Evolutionary conservation across 2,329 filamentous ascomycete species (phyloP), one percentile per base, ranked within the genome.

Genomic region (Colletotrichum somersetense): DNA sequence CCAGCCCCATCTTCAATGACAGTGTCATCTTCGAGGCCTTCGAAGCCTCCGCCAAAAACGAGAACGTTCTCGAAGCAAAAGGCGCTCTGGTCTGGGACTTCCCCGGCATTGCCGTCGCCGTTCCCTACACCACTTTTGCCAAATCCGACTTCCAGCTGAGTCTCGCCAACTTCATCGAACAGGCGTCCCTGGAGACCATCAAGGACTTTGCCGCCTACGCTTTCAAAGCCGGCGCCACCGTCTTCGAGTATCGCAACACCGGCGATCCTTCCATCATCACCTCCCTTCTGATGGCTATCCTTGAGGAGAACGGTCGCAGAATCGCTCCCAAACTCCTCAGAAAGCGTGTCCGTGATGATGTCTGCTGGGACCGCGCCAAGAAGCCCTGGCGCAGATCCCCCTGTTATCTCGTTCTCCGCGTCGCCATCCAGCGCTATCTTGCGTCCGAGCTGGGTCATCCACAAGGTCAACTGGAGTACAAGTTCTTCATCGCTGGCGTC

Each of bases 341-440:
- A 0, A 93, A 93, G 76, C 83, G 86, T 2, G 85, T 92, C 0
- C 84, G 89, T 0, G 91, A 93, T 62, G 90, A 92, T n/a, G 86
- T 92, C 0, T 84, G 83, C 16, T 85, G 88, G 77, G 76, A 80
- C 0, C 77, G 85, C 0, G 81, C 84, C 0, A 78, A 84, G 1
- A 77, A 82, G 0, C 91, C 91, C 0, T 93, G 91, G 91, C 83
- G 91, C 23, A 82, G 92, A 48, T 86, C 86, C 1, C 85, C 91
- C 0, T 85, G 88, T 62, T 93, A 90, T 87, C 85, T 93, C 0
- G 80, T 90, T 0, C 78, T 93, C 5, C 87, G 90, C 0, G 89
- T 93, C 1, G 82, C 85, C 0, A 75, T 89, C 1, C 85, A 90
- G 61, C 84, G 90, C 0, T 82, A 86, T 10, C 81, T 92, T 0